Conservation (phyloP, 768 basidiomycete genomes). For the Phaffia tasmanica region DNA sequence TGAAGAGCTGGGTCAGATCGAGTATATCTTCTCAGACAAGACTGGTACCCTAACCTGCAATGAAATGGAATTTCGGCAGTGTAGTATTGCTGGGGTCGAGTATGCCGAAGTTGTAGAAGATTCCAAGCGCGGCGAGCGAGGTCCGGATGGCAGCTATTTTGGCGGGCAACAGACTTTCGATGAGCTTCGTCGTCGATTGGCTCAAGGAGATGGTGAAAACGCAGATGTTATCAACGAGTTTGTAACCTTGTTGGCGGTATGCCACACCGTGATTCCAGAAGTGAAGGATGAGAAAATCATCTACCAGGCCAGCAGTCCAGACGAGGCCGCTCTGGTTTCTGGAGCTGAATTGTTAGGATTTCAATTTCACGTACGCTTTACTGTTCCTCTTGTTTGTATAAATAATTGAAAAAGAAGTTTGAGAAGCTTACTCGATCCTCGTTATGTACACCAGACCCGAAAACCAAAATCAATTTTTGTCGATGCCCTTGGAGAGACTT, state of each 20-base stretch:
- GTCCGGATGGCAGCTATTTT: slow-evolving; percentile 46
- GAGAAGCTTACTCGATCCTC: neutral
- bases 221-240: slow-evolving; percentile 55
- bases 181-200: slow-evolving; percentile 46
- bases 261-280: slow-evolving; percentile 98
- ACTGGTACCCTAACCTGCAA: slow-evolving; percentile 80
- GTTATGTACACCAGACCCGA: slow-evolving; percentile 52
- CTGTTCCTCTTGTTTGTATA: neutral
- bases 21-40: slow-evolving; percentile 64
- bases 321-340: slow-evolving; percentile 88
- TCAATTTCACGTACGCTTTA: slow-evolving; percentile 73
- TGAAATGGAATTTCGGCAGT: slow-evolving; percentile 94
- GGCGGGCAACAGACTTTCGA: slow-evolving; percentile 68
- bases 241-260: slow-evolving; percentile 76
- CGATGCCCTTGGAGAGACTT: slow-evolving; percentile 55
- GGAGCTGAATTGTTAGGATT: slow-evolving; percentile 88
- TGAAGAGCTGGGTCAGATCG: slow-evolving; percentile 96
- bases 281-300: slow-evolving; percentile 66
- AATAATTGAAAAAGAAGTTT: slow-evolving; percentile 5
- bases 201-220: slow-evolving; percentile 36
- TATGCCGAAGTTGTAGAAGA: slow-evolving; percentile 91
- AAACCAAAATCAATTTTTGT: slow-evolving; percentile 95
- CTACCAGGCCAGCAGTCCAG: slow-evolving; percentile 94
- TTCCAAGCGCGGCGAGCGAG: slow-evolving; percentile 55
- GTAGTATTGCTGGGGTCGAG: slow-evolving; percentile 72